Conservation (phyloP, 2,329 filamentous ascomycete genomes). For the Cladophialophora psammophila region DNA sequence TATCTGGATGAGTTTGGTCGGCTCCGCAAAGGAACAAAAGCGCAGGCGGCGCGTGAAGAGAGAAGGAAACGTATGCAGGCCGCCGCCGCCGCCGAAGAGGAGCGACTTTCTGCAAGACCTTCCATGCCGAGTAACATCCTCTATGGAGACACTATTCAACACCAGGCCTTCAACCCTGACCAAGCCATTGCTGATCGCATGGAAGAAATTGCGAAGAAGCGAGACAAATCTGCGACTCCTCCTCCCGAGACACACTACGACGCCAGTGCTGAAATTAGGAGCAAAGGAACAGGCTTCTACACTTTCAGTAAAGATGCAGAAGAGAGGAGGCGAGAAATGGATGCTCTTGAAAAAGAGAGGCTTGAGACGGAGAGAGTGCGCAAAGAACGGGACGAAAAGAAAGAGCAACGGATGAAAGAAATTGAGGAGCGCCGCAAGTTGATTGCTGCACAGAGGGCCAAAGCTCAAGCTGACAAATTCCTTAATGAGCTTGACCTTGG, state of each 20-base stretch:
- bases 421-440: constrained; percentile 65
- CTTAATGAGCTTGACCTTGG: constrained; percentile 59
- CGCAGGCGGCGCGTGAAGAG: constrained; percentile 71
- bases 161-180: constrained; percentile 80
- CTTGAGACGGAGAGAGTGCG: constrained; percentile 72
- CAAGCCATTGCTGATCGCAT: constrained; percentile 71
- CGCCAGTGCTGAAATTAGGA: constrained; percentile 80
- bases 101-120: constrained; percentile 68
- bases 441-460: constrained; percentile 62
- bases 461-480: constrained; percentile 76
- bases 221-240: constrained; percentile 81
- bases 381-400: constrained; percentile 62
- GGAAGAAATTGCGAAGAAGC: constrained; percentile 76
- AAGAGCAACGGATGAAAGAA: constrained; percentile 65
- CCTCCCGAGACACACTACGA: constrained; percentile 86
- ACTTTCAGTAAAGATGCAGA: constrained; percentile 81
- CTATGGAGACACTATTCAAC: constrained; percentile 84
- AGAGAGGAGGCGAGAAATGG: constrained; percentile 75
- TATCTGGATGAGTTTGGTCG: constrained; percentile 93
- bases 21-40: constrained; percentile 73
- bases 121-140: constrained; percentile 74
- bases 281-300: constrained; percentile 90
- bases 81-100: constrained; percentile 67
- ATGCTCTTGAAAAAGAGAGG: constrained; percentile 70
- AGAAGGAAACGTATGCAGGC: constrained; percentile 62